Conservation (phyloP, 2,329 filamentous ascomycete genomes). For the Diaporthe sp. region DNA sequence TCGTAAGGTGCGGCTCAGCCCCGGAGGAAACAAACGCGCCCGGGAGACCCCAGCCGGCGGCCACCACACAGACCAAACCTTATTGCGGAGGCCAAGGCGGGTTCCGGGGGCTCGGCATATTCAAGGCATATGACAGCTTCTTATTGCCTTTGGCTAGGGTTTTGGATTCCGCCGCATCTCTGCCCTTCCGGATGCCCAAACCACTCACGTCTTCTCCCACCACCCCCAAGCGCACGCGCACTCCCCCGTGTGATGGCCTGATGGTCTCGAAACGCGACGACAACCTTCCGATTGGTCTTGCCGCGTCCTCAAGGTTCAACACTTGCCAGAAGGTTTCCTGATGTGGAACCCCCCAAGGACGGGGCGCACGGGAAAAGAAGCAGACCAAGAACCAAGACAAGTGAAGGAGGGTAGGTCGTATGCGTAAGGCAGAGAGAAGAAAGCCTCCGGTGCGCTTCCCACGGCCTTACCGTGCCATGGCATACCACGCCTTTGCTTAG, state of each 20-base stretch:
- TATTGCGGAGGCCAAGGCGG: conserved; percentile 25
- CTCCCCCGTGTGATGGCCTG: not conserved
- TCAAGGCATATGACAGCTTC: conserved; percentile 23
- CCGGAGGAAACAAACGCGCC: conserved; percentile 9
- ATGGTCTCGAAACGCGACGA: conserved; percentile 25
- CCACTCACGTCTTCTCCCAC: not conserved
- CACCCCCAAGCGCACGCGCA: conserved; percentile 19
- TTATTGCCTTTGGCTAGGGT: conserved; percentile 27
- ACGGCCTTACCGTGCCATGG: not conserved
- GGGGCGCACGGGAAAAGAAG: conserved; percentile 3
- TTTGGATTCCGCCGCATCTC: conserved; percentile 23
- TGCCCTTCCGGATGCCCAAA: conserved; percentile 11
- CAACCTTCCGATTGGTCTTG: conserved; percentile 16
- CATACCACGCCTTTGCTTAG: not conserved
- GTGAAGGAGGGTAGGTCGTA: not conserved
- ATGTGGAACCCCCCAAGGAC: conserved; percentile 6
- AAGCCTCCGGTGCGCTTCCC: not conserved
- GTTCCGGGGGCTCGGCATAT: conserved; percentile 1
- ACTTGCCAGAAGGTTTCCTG: conserved; percentile 11
- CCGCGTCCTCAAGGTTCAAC: not conserved
- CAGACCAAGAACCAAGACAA: not conserved
- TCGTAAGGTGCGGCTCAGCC: conserved; percentile 10
- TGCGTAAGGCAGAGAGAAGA: conserved; percentile 5
- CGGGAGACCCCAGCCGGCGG: not conserved
- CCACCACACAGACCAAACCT: conserved; percentile 28